phyloP scores from a whole-genome alignment of 352 stramenopile genomes.

The Phytophthora podocarpi region DNA sequence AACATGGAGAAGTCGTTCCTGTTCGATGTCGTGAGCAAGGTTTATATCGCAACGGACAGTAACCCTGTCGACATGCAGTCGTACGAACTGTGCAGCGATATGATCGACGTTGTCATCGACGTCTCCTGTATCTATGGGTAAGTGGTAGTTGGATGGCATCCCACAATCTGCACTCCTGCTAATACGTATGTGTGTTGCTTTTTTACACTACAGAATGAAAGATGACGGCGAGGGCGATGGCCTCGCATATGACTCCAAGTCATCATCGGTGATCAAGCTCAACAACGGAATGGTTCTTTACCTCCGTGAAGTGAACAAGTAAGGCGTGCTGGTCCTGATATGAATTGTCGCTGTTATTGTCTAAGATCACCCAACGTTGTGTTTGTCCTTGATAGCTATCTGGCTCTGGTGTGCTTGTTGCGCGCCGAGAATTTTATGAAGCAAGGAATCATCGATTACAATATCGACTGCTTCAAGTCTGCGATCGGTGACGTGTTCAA shows the following conservation, averaged over 20 bases:
- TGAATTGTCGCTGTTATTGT: not conserved
- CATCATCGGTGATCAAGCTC: slow-evolving; percentile 96
- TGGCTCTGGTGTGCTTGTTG: slow-evolving; percentile 98
- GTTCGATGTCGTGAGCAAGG: slow-evolving; percentile 98
- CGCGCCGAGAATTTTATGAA: slow-evolving; percentile 97
- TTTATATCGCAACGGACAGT: slow-evolving; percentile 99
- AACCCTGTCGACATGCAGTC: slow-evolving; percentile 98
- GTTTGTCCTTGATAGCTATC: slow-evolving; percentile 63
- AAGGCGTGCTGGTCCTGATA: slow-evolving; percentile 15
- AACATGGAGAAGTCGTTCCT: slow-evolving; percentile 99
- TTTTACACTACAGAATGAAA: slow-evolving; percentile 65
- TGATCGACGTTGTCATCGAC: slow-evolving; percentile 99
- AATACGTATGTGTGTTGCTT: not conserved
- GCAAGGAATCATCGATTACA: slow-evolving; percentile 99
- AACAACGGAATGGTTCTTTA: slow-evolving; percentile 98
- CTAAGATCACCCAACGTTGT: slow-evolving; percentile 2
- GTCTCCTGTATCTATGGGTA: slow-evolving; percentile 99
- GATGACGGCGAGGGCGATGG: slow-evolving; percentile 91
- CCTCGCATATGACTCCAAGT: slow-evolving; percentile 96
- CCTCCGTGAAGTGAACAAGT: slow-evolving; percentile 94
- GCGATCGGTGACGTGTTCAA: slow-evolving; percentile 92
- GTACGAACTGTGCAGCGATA: slow-evolving; percentile 98
- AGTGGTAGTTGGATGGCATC: not conserved
- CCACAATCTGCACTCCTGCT: not conserved
- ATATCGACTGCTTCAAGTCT: slow-evolving; percentile 98